A percentile compares a stretch with the other conserved stretches of the same genome.
Conservation (phyloP, 192 early-diverging fungal genomes). For the Spinellus fusiger region DNA sequence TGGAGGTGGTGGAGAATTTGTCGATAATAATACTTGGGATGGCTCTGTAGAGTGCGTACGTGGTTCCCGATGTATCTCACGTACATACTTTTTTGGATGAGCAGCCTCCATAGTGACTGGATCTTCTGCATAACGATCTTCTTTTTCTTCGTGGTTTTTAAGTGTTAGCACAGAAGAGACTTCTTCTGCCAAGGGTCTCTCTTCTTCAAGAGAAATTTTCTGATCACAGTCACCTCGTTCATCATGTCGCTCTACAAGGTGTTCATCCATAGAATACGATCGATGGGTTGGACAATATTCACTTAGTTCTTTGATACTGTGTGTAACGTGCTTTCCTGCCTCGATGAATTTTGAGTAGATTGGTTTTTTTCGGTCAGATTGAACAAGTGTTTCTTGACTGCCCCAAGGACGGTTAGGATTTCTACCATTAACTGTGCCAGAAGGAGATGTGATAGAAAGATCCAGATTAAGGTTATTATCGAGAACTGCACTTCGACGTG, state of each 20-base stretch:
- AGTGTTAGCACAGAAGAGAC: neutral
- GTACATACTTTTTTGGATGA: neutral
- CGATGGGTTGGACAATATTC: neutral
- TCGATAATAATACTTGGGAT: neutral
- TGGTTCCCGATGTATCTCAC: neutral
- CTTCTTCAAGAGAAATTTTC: neutral
- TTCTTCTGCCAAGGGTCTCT: neutral
- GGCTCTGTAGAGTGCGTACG: neutral
- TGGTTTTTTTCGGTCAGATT: conserved; percentile 9
- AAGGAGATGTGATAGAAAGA: conserved; percentile 7
- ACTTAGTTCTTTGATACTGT: neutral
- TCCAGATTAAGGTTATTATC: conserved; percentile 13
- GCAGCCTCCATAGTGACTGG: neutral
- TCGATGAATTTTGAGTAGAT: conserved; percentile 15
- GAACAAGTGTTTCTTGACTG: conserved; percentile 22
- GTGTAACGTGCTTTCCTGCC: conserved; percentile 2
- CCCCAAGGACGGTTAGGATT: conserved; percentile 8
- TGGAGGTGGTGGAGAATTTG: neutral
- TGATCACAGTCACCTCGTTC: neutral
- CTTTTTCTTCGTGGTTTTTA: neutral
- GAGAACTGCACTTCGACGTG: conserved; percentile 4
- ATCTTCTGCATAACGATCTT: neutral
- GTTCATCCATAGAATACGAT: conserved; percentile 4
- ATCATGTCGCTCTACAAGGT: neutral
- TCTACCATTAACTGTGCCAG: neutral